These are phyloP conservation scores for Pelargonium fulgidum DNA, from an alignment of 441 rosid species.

Conservation along the genomic window DNA sequence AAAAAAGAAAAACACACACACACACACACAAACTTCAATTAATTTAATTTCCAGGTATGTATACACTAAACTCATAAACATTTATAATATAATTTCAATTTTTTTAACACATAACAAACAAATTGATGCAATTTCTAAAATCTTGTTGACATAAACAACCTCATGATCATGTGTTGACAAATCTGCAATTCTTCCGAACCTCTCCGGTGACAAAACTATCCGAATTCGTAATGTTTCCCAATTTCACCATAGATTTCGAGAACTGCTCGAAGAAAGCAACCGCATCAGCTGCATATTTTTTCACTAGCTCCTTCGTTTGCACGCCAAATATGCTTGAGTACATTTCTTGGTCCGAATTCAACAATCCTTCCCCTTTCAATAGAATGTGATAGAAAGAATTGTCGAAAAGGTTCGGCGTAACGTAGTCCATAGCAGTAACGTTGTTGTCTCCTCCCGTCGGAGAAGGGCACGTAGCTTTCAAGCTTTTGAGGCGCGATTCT, in stretches of 20 bases:
- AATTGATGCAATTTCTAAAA: no score
- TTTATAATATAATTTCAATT: no score
- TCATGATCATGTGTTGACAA: conserved; percentile 40
- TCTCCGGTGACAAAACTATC: conserved; percentile 53
- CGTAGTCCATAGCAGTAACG: conserved; percentile 42
- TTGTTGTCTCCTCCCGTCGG: conserved; percentile 44
- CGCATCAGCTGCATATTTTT: conserved; percentile 40
- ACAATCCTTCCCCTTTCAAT: conserved; percentile 48
- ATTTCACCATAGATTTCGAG: conserved; percentile 55
- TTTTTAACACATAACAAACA: no score
- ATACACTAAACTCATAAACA: no score
- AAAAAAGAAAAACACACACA: no score
- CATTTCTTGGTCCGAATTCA: conserved; percentile 60
- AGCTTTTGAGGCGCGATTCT: conserved; percentile 28
- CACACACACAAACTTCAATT: no score
- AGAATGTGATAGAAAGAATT: conserved; percentile 45
- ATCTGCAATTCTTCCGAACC: conserved; percentile 54
- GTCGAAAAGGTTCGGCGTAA: conserved; percentile 51
- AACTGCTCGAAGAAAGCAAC: conserved; percentile 56
- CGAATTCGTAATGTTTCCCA: conserved; percentile 51
- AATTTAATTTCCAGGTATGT: no score
- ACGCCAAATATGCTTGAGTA: conserved; percentile 48
- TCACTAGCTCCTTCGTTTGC: conserved; percentile 42
- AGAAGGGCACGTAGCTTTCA: conserved; percentile 39
- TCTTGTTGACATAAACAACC: no score